Evolutionary conservation across 371 early-diverging fungal species (phyloP).

Genomic region (Mortierella sp.): DNA sequence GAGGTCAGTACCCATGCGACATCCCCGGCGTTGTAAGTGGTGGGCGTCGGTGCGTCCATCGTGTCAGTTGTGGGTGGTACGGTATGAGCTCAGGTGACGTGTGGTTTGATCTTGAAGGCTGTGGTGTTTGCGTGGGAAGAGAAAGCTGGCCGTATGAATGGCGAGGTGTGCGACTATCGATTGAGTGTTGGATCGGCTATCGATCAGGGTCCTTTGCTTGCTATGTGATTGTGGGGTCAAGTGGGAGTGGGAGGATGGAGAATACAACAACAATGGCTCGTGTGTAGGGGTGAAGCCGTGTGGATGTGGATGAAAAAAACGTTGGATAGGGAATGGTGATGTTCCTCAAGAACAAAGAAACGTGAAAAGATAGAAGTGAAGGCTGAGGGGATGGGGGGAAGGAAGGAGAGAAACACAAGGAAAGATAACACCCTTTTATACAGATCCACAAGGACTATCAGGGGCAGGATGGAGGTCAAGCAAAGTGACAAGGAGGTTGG

Average conservation of each 20-base stretch:
- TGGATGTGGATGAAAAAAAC: background rate
- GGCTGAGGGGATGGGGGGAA: background rate
- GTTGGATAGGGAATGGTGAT: background rate
- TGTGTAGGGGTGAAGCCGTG: background rate
- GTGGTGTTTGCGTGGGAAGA: too few species aligned
- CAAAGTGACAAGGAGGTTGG: background rate
- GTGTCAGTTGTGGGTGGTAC: background rate
- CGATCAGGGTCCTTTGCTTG: too few species aligned
- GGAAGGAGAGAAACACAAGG: constrained; percentile 56
- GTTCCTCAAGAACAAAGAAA: constrained; percentile 2
- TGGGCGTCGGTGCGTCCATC: constrained; percentile 20
- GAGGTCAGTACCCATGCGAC: constrained; percentile 75
- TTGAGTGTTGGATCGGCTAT: too few species aligned
- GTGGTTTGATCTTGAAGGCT: constrained; percentile 5
- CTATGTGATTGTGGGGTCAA: too few species aligned
- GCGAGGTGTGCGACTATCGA: too few species aligned
- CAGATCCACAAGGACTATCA: constrained; percentile 1
- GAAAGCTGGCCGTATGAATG: background rate
- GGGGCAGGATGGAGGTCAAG: constrained; percentile 2
- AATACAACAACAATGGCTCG: too few species aligned
- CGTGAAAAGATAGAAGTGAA: constrained; percentile 42
- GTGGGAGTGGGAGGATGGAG: too few species aligned
- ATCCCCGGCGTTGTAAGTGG: constrained; percentile 67
- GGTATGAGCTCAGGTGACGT: constrained; percentile 12
- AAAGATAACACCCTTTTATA: constrained; percentile 49